These are phyloP conservation scores for Tulasnella sp. DNA, from an alignment of 768 basidiomycete species.

Conservation along the genomic window DNA sequence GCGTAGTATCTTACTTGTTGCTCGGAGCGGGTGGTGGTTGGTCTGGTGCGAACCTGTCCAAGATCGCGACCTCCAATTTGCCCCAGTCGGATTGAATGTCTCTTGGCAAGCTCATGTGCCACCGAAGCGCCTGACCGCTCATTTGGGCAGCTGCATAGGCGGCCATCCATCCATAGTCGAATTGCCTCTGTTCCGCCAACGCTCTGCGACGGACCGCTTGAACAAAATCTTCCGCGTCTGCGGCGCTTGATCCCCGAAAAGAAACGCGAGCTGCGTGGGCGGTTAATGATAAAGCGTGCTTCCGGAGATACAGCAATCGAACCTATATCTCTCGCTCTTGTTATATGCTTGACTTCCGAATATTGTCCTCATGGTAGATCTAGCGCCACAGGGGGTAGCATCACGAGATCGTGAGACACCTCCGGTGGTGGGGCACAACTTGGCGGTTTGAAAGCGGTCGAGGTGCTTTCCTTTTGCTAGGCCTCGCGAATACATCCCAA, in stretches of 20 bases:
- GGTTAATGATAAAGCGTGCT: background rate
- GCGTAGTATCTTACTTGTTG: background rate
- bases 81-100: background rate
- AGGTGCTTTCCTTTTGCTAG: too few relatives aligned
- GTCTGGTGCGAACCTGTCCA: background rate
- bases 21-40: background rate
- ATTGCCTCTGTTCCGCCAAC: background rate
- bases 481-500: too few relatives aligned
- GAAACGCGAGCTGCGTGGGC: background rate
- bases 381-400: background rate
- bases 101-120: background rate
- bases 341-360: background rate
- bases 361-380: background rate
- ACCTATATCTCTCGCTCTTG: background rate
- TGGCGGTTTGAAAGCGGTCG: too few relatives aligned
- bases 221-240: background rate
- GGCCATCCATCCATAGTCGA: background rate
- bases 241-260: conserved; percentile 4
- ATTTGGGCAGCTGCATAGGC: background rate
- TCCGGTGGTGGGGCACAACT: too few relatives aligned
- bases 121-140: background rate
- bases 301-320: background rate
- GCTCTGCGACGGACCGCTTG: background rate
- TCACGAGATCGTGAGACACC: background rate
- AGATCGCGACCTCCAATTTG: background rate